Percentiles rank a stretch among this genome's conserved stretches.
These are phyloP conservation scores for Fusarium pseudoanthophilum DNA, from an alignment of 2,329 filamentous ascomycete species.

Conservation along the genomic window DNA sequence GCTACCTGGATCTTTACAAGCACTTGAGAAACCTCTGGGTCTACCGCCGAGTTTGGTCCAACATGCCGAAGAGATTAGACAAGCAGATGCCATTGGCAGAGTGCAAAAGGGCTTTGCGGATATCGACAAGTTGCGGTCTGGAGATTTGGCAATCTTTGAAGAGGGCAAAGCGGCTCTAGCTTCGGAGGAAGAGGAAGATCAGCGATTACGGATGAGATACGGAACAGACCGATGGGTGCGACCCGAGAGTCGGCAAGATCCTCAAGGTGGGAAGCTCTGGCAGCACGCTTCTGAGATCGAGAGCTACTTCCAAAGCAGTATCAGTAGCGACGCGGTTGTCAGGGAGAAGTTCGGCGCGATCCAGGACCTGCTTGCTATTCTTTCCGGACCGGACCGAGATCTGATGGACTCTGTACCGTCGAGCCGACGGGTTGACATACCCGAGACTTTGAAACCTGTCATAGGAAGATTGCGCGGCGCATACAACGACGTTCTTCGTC, in stretches of 20 bases:
- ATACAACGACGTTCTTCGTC: slow-evolving; percentile 84
- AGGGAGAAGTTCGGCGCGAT: slow-evolving; percentile 82
- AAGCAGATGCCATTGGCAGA: slow-evolving; percentile 84
- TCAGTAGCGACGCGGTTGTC: slow-evolving; percentile 69
- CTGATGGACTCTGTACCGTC: slow-evolving; percentile 91
- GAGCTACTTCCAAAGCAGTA: slow-evolving; percentile 79
- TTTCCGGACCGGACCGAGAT: slow-evolving; percentile 82
- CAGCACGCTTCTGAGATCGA: slow-evolving; percentile 81
- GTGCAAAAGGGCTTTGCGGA: slow-evolving; percentile 85
- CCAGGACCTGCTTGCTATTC: slow-evolving; percentile 77
- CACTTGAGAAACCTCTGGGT: slow-evolving; percentile 92
- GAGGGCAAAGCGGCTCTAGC: slow-evolving; percentile 83
- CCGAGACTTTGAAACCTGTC: slow-evolving; percentile 81
- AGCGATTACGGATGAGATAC: slow-evolving; percentile 77
- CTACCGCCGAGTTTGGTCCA: slow-evolving; percentile 85
- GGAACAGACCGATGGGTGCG: slow-evolving; percentile 89
- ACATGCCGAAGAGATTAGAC: slow-evolving; percentile 92
- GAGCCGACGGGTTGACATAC: slow-evolving; percentile 80
- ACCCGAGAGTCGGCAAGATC: slow-evolving; percentile 74
- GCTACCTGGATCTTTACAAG: slow-evolving; percentile 91
- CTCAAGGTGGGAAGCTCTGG: slow-evolving; percentile 75
- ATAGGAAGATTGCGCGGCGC: slow-evolving; percentile 80
- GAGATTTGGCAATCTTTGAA: slow-evolving; percentile 80
- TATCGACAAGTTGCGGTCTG: slow-evolving; percentile 87
- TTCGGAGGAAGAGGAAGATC: slow-evolving; percentile 86